Evolutionary conservation across 176 grass and related monocot species (phyloP).

Genomic region (Musa itinerans): DNA sequence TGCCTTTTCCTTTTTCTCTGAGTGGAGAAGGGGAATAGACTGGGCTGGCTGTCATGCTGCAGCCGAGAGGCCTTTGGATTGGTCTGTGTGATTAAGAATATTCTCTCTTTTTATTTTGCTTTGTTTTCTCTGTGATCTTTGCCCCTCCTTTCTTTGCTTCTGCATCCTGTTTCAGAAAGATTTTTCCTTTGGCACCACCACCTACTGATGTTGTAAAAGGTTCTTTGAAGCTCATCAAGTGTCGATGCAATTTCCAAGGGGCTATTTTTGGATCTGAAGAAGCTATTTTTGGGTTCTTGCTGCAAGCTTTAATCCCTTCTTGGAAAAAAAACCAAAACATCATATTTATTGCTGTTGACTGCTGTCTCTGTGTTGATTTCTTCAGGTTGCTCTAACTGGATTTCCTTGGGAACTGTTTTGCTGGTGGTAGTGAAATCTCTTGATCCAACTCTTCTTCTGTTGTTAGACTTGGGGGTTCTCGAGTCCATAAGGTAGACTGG

Average conservation of each 20-base stretch:
- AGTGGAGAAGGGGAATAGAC: not conserved
- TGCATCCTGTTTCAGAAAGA: not conserved
- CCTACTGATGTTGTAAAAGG: too few relatives aligned
- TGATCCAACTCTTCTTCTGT: not conserved
- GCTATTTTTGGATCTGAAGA: not conserved
- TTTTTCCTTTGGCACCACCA: too few relatives aligned
- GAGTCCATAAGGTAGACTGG: not conserved
- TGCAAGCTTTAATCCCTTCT: not conserved
- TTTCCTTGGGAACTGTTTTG: not conserved
- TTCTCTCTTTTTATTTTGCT: not conserved
- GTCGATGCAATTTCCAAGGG: not conserved
- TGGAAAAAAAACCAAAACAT: not conserved
- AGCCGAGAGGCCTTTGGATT: not conserved
- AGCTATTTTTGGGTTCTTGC: not conserved
- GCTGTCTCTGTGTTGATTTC: not conserved
- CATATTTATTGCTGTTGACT: not conserved
- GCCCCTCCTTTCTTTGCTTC: not conserved
- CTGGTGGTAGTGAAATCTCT: not conserved
- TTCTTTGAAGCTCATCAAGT: not conserved
- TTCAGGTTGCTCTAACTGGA: slow-evolving; percentile 7
- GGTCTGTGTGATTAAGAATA: not conserved
- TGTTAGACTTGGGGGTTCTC: not conserved
- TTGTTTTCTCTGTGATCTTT: not conserved
- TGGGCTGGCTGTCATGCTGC: not conserved
- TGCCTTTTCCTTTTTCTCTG: not conserved